These are phyloP conservation scores for Ascochyta pisi DNA, from an alignment of 2,329 filamentous ascomycete genomes.

Conservation along the genomic window DNA sequence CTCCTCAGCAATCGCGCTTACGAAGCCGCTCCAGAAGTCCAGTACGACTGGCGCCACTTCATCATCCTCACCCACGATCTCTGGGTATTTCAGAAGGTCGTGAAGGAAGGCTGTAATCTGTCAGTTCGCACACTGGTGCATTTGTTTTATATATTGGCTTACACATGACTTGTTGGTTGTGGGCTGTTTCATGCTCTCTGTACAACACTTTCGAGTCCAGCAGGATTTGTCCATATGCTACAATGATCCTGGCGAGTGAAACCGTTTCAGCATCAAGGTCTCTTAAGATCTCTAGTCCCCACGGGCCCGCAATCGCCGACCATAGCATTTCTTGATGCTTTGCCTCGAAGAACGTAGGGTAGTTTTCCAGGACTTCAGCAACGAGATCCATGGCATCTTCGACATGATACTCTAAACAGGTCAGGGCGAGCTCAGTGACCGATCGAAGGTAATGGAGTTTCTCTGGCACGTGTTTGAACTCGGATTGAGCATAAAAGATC, in stretches of 20 bases:
- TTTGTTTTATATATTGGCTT: conserved; percentile 17
- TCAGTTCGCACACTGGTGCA: conserved; percentile 10
- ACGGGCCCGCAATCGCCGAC: conserved; percentile 42
- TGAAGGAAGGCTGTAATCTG: conserved; percentile 57
- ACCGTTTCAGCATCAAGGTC: conserved; percentile 45
- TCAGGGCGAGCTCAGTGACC: conserved; percentile 66
- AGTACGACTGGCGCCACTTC: conserved; percentile 75
- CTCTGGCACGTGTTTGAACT: conserved; percentile 63
- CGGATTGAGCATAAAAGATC: conserved; percentile 74
- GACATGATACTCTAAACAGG: conserved; percentile 66
- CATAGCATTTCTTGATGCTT: conserved; percentile 44
- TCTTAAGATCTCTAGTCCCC: conserved; percentile 47
- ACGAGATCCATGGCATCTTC: conserved; percentile 49
- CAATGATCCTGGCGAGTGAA: conserved; percentile 45
- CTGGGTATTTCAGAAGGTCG: conserved; percentile 69
- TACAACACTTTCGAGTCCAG: conserved; percentile 49
- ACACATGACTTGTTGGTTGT: conserved; percentile 47
- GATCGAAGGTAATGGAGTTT: conserved; percentile 66
- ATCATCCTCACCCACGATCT: conserved; percentile 74
- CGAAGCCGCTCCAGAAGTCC: conserved; percentile 82
- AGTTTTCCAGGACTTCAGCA: conserved; percentile 46
- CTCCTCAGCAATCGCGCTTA: conserved; percentile 71
- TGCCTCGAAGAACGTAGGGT: conserved; percentile 43
- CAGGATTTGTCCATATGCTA: conserved; percentile 45
- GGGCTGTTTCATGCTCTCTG: conserved; percentile 55